phyloP scores from a whole-genome alignment of 768 basidiomycete species.

The Russula lepida region DNA sequence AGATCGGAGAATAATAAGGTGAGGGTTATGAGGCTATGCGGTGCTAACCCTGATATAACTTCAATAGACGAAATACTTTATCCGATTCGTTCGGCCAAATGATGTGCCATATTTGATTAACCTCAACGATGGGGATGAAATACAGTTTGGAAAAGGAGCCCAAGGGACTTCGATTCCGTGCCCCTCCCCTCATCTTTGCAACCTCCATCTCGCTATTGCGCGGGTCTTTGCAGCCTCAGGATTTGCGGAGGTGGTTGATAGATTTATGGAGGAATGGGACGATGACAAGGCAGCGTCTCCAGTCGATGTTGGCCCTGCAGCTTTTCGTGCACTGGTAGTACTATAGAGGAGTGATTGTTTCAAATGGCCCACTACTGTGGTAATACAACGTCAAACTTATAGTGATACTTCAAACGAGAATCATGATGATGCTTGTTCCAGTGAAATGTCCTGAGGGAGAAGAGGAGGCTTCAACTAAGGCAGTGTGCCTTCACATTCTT shows the following conservation, averaged over 20 bases:
- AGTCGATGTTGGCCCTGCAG: too few relatives aligned
- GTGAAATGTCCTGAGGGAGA: too few relatives aligned
- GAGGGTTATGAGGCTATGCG: neutral
- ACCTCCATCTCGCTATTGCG: neutral
- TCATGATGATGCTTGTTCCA: too few relatives aligned
- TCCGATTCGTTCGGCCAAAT: neutral
- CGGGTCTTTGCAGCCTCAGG: neutral
- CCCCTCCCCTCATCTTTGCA: neutral
- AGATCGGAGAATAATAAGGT: neutral
- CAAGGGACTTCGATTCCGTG: neutral
- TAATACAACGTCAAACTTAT: too few relatives aligned
- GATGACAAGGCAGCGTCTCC: too few relatives aligned
- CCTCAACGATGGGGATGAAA: neutral
- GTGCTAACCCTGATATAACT: neutral
- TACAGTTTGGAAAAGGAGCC: neutral
- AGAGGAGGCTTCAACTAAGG: too few relatives aligned
- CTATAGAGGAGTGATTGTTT: too few relatives aligned
- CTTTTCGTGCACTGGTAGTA: too few relatives aligned
- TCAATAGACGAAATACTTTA: neutral
- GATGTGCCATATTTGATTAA: neutral
- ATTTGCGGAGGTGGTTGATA: neutral
- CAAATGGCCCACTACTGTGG: too few relatives aligned
- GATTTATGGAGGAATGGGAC: neutral
- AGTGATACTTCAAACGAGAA: too few relatives aligned
- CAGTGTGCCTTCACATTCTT: too few relatives aligned